Evolutionary conservation across 208 protist species (phyloP).

Genomic region (Leishmania tropica): DNA sequence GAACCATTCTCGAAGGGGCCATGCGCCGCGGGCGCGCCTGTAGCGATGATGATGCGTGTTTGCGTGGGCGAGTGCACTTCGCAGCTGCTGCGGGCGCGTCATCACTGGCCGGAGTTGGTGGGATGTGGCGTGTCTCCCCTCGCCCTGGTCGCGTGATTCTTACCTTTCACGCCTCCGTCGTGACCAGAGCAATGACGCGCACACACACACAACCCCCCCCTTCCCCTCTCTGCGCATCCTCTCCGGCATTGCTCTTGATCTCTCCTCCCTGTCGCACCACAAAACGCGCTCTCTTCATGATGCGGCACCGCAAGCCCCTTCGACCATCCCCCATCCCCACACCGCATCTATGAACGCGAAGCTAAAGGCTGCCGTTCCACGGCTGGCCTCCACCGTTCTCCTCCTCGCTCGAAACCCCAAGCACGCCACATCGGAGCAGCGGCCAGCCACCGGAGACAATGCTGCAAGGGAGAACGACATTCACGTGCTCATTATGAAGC

Average conservation of each 20-base stretch:
- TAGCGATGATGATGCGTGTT: neutral
- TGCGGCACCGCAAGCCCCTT: neutral
- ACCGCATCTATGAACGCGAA: constrained; percentile 11
- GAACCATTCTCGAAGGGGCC: neutral
- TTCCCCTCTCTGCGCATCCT: neutral
- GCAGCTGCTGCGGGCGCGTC: neutral
- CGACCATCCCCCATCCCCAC: neutral
- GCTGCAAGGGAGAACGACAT: constrained; percentile 26
- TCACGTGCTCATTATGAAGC: constrained; percentile 61
- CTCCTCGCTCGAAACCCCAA: constrained; percentile 29
- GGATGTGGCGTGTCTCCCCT: neutral
- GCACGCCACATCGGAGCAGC: neutral
- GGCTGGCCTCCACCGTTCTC: constrained; percentile 49
- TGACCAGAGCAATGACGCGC: neutral
- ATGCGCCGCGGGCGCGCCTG: neutral
- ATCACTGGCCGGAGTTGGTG: neutral
- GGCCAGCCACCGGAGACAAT: no score
- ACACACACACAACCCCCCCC: neutral
- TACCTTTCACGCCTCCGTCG: neutral
- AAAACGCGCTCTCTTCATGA: neutral
- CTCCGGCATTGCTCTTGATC: constrained; percentile 3
- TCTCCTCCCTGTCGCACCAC: neutral
- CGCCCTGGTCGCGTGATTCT: neutral
- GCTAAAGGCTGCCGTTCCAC: constrained; percentile 25
- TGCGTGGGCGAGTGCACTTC: neutral